These are phyloP conservation scores for Geosmithia flava DNA, from an alignment of 2,329 filamentous ascomycete genomes.

Conservation along the genomic window DNA sequence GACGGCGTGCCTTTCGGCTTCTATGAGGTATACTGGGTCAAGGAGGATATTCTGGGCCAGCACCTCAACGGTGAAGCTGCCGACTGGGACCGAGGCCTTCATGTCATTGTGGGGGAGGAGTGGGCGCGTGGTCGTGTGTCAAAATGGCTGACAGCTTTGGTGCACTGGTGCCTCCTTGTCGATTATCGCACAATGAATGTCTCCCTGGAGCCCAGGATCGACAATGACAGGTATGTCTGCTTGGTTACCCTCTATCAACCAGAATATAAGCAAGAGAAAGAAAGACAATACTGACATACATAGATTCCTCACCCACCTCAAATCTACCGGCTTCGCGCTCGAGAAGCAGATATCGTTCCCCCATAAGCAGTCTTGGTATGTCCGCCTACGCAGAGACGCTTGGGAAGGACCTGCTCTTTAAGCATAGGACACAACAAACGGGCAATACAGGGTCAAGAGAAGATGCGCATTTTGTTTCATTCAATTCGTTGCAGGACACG, in stretches of 20 bases:
- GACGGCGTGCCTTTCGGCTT: conserved; percentile 93
- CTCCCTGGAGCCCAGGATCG: conserved; percentile 78
- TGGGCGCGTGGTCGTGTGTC: conserved; percentile 77
- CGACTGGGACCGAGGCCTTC: conserved; percentile 81
- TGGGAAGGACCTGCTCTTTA: conserved; percentile 53
- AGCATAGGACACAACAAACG: neutral
- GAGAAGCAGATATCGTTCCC: conserved; percentile 78
- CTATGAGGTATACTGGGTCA: conserved; percentile 98
- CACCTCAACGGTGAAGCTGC: conserved; percentile 48
- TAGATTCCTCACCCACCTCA: conserved; percentile 45
- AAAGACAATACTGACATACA: neutral
- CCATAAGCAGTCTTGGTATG: conserved; percentile 84
- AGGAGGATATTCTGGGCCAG: conserved; percentile 70
- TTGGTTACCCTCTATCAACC: neutral
- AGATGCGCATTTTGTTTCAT: neutral
- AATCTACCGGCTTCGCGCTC: conserved; percentile 68
- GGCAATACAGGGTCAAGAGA: neutral
- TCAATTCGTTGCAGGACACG: neutral
- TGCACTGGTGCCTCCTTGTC: conserved; percentile 73
- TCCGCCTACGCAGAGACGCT: conserved; percentile 65
- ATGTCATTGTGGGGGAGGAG: conserved; percentile 83
- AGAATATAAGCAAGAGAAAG: too few species aligned
- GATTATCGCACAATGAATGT: conserved; percentile 75
- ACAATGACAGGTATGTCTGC: conserved; percentile 66
- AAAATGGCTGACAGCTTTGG: conserved; percentile 71